These are phyloP conservation scores for Russula sp. DNA, from an alignment of 768 basidiomycete species.

Conservation along the genomic window DNA sequence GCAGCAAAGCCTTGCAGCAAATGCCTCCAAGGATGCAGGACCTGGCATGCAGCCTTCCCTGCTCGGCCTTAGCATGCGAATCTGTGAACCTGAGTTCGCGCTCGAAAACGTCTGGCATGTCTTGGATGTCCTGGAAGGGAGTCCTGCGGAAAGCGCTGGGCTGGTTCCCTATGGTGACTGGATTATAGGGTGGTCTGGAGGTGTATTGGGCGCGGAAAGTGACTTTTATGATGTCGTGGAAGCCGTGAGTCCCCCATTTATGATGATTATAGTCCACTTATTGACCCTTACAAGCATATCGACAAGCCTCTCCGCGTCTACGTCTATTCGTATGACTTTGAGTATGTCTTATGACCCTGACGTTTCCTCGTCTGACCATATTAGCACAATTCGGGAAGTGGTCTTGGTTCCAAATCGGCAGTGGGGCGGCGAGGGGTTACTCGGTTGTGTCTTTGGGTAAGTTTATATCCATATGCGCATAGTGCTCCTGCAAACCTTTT, in stretches of 20 bases:
- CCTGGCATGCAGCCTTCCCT: conserved; percentile 71
- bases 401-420: conserved; percentile 94
- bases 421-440: conserved; percentile 94
- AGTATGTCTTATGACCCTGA: conserved; percentile 52
- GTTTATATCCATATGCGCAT: conserved; percentile 33
- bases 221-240: conserved; percentile 98
- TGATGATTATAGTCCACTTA: conserved; percentile 5
- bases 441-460: conserved; percentile 95
- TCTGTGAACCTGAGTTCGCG: conserved; percentile 87
- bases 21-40: conserved; percentile 41
- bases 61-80: conserved; percentile 89
- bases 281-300: conserved; percentile 58
- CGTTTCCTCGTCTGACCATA: conserved; percentile 17
- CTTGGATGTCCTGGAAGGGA: conserved; percentile 92
- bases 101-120: conserved; percentile 98
- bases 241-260: conserved; percentile 52
- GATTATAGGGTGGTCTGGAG: conserved; percentile 91
- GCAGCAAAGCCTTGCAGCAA: conserved; percentile 42
- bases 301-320: conserved; percentile 93
- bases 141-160: conserved; percentile 93
- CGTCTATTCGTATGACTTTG: conserved; percentile 96
- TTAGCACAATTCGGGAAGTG: conserved; percentile 85
- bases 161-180: conserved; percentile 87
- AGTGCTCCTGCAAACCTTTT: conserved; percentile 3
- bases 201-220: conserved; percentile 83